Evolutionary conservation across 768 basidiomycete species (phyloP).

Genomic region (Mycena rebaudengoi): DNA sequence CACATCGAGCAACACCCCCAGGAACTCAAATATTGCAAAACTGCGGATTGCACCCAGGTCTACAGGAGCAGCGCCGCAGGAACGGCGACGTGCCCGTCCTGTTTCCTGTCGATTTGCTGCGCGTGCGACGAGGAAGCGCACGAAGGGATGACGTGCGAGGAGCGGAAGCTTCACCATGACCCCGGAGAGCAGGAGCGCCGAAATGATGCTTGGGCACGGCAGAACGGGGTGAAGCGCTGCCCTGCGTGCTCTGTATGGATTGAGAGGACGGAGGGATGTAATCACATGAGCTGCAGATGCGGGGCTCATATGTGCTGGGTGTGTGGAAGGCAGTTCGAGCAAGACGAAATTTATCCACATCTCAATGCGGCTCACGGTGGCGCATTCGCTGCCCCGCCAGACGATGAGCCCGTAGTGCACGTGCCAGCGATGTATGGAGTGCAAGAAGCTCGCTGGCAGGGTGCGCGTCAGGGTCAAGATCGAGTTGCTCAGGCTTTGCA

Average conservation of each 20-base stretch:
- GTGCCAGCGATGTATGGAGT: no score
- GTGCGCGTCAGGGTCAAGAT: neutral
- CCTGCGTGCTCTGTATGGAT: slow-evolving; percentile 55
- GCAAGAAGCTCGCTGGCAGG: neutral
- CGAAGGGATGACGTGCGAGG: slow-evolving; percentile 60
- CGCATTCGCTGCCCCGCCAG: slow-evolving; percentile 11
- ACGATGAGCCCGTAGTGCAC: neutral
- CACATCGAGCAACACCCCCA: slow-evolving; percentile 24
- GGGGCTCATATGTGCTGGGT: slow-evolving; percentile 64
- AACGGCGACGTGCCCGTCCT: slow-evolving; percentile 58
- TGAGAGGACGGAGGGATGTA: slow-evolving; percentile 62
- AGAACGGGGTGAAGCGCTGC: slow-evolving; percentile 53
- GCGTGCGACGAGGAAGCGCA: slow-evolving; percentile 59
- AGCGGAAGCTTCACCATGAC: slow-evolving; percentile 41
- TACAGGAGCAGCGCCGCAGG: slow-evolving; percentile 10
- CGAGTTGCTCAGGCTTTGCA: neutral
- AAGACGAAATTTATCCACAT: slow-evolving; percentile 40
- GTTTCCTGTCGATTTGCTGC: slow-evolving; percentile 57
- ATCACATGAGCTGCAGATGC: slow-evolving; percentile 62
- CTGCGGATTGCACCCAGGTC: slow-evolving; percentile 27
- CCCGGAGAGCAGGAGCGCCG: slow-evolving; percentile 51
- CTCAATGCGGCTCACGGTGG: slow-evolving; percentile 41
- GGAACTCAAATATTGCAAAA: slow-evolving; percentile 30
- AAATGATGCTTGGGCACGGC: slow-evolving; percentile 48
- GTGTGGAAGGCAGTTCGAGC: slow-evolving; percentile 54